Conservation (phyloP, 345 rosid species). For the Eucalyptus curtisii region DNA sequence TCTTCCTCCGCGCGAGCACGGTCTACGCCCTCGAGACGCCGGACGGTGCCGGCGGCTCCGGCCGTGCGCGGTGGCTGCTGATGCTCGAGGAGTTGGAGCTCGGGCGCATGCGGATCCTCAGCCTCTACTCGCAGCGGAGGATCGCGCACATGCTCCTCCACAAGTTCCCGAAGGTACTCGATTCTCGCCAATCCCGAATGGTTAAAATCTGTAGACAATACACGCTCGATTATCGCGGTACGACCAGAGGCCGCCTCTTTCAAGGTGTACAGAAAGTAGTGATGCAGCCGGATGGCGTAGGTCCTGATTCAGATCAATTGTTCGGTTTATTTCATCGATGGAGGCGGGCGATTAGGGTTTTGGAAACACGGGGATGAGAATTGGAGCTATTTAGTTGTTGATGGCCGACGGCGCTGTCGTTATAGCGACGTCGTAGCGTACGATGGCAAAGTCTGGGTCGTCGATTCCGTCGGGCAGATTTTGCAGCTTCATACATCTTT, state of each 20-base stretch:
- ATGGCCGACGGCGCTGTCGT: too few species aligned
- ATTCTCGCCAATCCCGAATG: too few species aligned
- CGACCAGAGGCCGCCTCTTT: neutral
- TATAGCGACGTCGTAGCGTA: neutral
- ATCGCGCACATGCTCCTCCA: too few species aligned
- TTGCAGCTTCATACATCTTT: neutral
- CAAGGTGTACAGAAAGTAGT: neutral
- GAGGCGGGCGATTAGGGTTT: neutral
- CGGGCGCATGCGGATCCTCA: too few species aligned
- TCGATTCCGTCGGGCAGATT: neutral
- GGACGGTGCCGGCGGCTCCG: too few species aligned
- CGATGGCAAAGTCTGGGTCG: neutral
- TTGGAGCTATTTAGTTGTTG: neutral
- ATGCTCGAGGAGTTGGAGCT: too few species aligned
- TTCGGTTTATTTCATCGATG: neutral
- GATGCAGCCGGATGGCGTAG: neutral
- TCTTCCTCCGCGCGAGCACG: too few species aligned
- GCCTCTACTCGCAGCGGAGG: too few species aligned
- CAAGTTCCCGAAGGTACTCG: too few species aligned
- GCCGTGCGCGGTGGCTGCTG: too few species aligned
- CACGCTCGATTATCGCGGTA: neutral
- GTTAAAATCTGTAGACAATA: too few species aligned
- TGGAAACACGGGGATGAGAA: constrained; percentile 1
- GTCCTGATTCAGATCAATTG: neutral
- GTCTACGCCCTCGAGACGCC: too few species aligned